A percentile compares a stretch with the other conserved stretches of the same genome.
phyloP scores from a whole-genome alignment of 1,284 basidiomycete species.

The Meripilus lineatus region DNA sequence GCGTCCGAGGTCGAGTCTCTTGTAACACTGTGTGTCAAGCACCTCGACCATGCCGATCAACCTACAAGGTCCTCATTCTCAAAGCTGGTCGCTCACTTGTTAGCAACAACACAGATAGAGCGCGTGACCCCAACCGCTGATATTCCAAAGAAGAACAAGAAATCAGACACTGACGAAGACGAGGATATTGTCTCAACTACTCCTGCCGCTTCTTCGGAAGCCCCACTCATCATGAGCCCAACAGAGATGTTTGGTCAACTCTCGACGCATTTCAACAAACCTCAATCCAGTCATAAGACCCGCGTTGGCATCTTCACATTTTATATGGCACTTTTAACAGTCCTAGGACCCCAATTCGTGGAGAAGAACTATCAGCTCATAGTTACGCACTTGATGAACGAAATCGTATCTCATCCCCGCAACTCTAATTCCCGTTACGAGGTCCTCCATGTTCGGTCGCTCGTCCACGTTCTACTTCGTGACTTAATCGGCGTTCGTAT shows the following conservation, averaged over 20 bases:
- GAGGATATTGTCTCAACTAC: slow-evolving; percentile 36
- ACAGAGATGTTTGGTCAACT: slow-evolving; percentile 81
- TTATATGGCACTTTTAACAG: slow-evolving; percentile 75
- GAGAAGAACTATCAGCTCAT: slow-evolving; percentile 83
- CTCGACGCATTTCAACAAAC: slow-evolving; percentile 77
- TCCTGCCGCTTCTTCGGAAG: slow-evolving; percentile 46
- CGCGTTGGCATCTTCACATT: slow-evolving; percentile 88
- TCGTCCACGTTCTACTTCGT: slow-evolving; percentile 75
- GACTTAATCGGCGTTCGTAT: slow-evolving; percentile 87
- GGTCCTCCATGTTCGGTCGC: slow-evolving; percentile 64
- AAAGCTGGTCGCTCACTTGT: slow-evolving; percentile 76
- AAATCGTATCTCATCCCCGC: slow-evolving; percentile 62
- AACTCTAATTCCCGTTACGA: slow-evolving; percentile 68
- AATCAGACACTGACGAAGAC: slow-evolving; percentile 56
- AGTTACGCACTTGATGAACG: slow-evolving; percentile 73
- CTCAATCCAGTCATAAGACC: slow-evolving; percentile 61
- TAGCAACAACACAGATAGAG: slow-evolving; percentile 82
- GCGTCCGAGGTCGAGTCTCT: slow-evolving; percentile 74
- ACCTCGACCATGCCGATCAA: slow-evolving; percentile 81
- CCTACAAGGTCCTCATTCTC: slow-evolving; percentile 78
- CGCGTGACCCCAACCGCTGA: slow-evolving; percentile 47
- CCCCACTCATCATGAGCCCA: slow-evolving; percentile 72
- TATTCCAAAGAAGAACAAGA: slow-evolving; percentile 58
- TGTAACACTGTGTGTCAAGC: slow-evolving; percentile 65
- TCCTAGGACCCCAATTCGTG: slow-evolving; percentile 76